Percentiles rank a stretch among this genome's conserved stretches.
phyloP scores from a whole-genome alignment of 352 stramenopile species.

The Phytophthora pseudosyringae region DNA sequence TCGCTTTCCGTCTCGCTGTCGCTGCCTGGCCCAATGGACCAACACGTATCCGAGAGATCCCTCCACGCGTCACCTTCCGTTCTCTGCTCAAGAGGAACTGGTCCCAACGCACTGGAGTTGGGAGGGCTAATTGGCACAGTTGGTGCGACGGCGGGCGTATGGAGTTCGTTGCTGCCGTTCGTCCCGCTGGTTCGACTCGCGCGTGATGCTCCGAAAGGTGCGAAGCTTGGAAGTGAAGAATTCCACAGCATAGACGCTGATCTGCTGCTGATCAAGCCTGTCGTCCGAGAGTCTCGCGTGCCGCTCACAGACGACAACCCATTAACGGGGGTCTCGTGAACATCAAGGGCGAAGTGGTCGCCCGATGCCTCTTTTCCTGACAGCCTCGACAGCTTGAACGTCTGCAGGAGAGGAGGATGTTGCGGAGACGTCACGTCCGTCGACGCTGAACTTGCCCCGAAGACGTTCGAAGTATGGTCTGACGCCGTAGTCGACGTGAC shows the following conservation, averaged over 20 bases:
- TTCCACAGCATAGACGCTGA: conserved; percentile 20
- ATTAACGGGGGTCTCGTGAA: conserved; percentile 8
- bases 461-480: conserved; percentile 4
- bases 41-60: conserved; percentile 39
- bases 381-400: conserved; percentile 25
- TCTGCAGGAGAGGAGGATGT: conserved; percentile 19
- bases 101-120: not conserved
- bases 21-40: conserved; percentile 40
- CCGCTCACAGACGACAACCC: not conserved
- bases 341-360: conserved; percentile 15
- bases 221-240: conserved; percentile 20
- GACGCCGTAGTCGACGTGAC: conserved; percentile 25
- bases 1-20: conserved; percentile 39
- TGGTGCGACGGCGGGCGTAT: not conserved
- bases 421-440: conserved; percentile 24
- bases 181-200: conserved; percentile 1
- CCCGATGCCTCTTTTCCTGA: conserved; percentile 1
- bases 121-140: too few relatives aligned
- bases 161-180: not conserved
- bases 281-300: conserved; percentile 14
- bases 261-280: conserved; percentile 19
- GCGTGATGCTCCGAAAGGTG: conserved; percentile 13
- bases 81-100: not conserved
- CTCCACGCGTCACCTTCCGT: conserved; percentile 23
- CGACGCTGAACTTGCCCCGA: conserved; percentile 17